These are phyloP conservation scores for Apiotrichum porosum DNA, from an alignment of 1,284 basidiomycete species.

Conservation along the genomic window DNA sequence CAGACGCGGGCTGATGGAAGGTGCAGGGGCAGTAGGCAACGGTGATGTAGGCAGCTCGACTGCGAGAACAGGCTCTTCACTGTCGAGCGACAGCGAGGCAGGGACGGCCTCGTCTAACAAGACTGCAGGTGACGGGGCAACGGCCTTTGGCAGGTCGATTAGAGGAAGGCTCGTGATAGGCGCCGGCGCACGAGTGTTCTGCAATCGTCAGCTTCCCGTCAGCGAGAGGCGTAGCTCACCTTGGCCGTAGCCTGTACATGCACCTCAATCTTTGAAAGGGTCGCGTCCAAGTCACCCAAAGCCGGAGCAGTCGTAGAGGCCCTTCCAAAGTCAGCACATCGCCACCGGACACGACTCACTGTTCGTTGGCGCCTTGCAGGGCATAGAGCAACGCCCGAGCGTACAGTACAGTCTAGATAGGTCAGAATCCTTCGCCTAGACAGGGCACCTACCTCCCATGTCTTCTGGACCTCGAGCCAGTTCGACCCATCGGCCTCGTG, in stretches of 20 bases:
- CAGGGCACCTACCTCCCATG: constrained; percentile 39
- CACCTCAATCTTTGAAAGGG: constrained; percentile 18
- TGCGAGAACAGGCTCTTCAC: constrained; percentile 1
- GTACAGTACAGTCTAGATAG: constrained; percentile 36
- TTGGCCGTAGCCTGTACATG: constrained; percentile 11
- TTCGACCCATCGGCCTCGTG: constrained; percentile 10
- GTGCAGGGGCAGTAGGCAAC: not conserved
- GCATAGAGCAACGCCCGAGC: constrained; percentile 32
- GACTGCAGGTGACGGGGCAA: constrained; percentile 3
- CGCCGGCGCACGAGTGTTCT: constrained; percentile 10
- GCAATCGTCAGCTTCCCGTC: not conserved
- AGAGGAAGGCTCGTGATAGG: constrained; percentile 5
- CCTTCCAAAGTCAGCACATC: constrained; percentile 15
- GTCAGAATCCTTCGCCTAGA: too few species aligned
- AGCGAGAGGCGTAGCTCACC: not conserved
- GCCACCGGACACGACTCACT: constrained; percentile 21
- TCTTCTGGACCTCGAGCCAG: constrained; percentile 37
- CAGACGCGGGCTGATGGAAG: not conserved
- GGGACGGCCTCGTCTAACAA: constrained; percentile 12
- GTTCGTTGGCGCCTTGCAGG: constrained; percentile 32
- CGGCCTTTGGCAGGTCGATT: constrained; percentile 8
- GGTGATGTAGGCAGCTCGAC: constrained; percentile 1
- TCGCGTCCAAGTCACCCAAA: constrained; percentile 17
- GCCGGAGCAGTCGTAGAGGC: constrained; percentile 20
- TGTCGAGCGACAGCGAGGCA: constrained; percentile 8